Evolutionary conservation across 1,139 yeast genomes (phyloP).

Genomic region (Kazachstania sp.): DNA sequence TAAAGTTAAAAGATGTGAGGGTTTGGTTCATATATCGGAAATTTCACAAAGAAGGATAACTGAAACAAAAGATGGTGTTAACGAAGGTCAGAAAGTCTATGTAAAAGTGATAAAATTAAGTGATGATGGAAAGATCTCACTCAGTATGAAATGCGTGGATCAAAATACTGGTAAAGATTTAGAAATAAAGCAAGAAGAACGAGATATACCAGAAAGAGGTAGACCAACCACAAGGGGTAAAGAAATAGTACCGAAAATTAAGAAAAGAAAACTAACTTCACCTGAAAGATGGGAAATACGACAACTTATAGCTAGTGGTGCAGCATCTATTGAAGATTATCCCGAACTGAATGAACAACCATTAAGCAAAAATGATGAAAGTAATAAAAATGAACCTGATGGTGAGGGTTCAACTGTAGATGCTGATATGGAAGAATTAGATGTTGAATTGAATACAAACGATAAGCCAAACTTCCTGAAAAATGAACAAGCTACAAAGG

Average conservation of each 20-base stretch:
- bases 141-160: slow-evolving; percentile 70
- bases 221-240: slow-evolving; percentile 13
- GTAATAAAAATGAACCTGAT: background rate
- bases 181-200: slow-evolving; percentile 7
- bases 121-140: slow-evolving; percentile 42
- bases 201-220: slow-evolving; percentile 17
- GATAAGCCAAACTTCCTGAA: slow-evolving; percentile 65
- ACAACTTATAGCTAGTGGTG: slow-evolving; percentile 77
- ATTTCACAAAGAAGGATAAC: slow-evolving; percentile 44
- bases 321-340: slow-evolving; percentile 56
- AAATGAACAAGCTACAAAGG: slow-evolving; percentile 37
- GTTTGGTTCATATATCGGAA: slow-evolving; percentile 73
- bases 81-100: slow-evolving; percentile 52
- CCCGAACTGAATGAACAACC: slow-evolving; percentile 58
- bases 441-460: slow-evolving; percentile 57
- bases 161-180: slow-evolving; percentile 54
- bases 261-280: slow-evolving; percentile 52
- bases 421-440: slow-evolving; percentile 50
- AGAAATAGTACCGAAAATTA: slow-evolving; percentile 8
- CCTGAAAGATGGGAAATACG: slow-evolving; percentile 90
- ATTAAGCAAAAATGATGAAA: slow-evolving; percentile 12
- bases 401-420: slow-evolving; percentile 7
- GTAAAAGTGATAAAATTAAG: slow-evolving; percentile 51
- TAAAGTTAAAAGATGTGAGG: slow-evolving; percentile 37
- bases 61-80: slow-evolving; percentile 52